phyloP scores from a whole-genome alignment of 2,329 filamentous ascomycete species.

The Aspergillus phoenicis region DNA sequence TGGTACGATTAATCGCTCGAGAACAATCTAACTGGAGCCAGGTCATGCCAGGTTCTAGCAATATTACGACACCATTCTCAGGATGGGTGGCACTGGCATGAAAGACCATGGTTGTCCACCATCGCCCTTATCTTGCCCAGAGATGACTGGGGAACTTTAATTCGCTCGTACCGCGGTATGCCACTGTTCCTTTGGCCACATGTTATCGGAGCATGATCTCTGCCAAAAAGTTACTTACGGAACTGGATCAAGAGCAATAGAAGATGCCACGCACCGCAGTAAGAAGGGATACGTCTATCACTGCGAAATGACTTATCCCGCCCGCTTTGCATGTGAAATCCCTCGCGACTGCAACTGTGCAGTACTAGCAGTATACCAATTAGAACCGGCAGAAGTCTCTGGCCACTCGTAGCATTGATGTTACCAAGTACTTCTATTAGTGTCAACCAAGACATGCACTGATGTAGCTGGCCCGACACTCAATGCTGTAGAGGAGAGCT shows the following conservation, averaged over 20 bases:
- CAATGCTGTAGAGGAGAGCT: too few relatives aligned
- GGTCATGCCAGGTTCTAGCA: not conserved
- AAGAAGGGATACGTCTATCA: not conserved
- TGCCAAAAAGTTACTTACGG: too few relatives aligned
- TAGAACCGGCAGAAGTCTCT: not conserved
- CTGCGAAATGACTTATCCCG: not conserved
- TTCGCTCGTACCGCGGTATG: not conserved
- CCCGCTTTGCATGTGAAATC: not conserved
- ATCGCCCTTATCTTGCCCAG: conserved; percentile 2
- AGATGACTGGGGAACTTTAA: not conserved
- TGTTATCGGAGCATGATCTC: not conserved
- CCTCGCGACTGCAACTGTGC: not conserved
- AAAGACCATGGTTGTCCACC: conserved; percentile 3
- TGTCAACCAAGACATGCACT: too few relatives aligned
- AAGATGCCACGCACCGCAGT: too few relatives aligned
- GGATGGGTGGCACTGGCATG: not conserved
- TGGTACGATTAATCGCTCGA: not conserved
- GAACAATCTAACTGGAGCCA: not conserved
- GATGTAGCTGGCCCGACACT: too few relatives aligned
- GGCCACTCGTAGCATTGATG: not conserved
- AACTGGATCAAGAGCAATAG: too few relatives aligned
- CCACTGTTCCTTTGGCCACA: not conserved
- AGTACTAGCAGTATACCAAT: not conserved
- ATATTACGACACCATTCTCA: conserved; percentile 18
- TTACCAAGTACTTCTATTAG: not conserved